Evolutionary conservation across 257 asterid species (phyloP), one percentile per base, ranked within the genome.

Genomic region (Solanum bukasovii): DNA sequence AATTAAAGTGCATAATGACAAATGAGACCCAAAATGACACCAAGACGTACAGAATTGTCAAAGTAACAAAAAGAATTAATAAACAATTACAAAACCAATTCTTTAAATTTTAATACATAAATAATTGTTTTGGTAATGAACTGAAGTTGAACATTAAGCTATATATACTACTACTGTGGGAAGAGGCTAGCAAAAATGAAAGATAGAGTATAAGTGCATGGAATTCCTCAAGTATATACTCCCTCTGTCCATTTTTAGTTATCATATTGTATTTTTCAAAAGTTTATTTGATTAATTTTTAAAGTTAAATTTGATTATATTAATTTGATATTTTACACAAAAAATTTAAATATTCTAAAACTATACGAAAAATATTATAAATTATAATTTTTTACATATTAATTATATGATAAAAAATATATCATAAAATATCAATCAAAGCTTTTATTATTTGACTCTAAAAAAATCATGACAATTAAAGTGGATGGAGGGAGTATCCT

Each of bases 381-480:
- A 49, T 49, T 49, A 1, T 5, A 49, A 14, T 0, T 14, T 46
- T 46, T 14, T 49, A 3, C 7, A 49, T 14, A 14, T 14, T 2
- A 14, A 49, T 9, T 40, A 40, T 49, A 49, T 49, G 7, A 14
- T 49, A 13, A 49, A 49, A 49, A 49, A 2, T 5, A 1, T 16
- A 52, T 52, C 1, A 2, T 2, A 52, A 52, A 52, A 5, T 52
- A 2, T 52, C 0, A 52, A 5, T 5, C 0, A 52, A 16, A 52
- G 0, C 0, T 52, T 0, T 52, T 52, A 52, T 52, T 52, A 52
- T 52, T 52, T 1, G 3, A 16, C 0, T 52, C 0, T 52, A 52
- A 52, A 5, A 49, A 52, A 52, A 16, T 1, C 1, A 52, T 52
- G 8, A 16, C 0, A 52, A 52, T 0, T 16, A 52, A 2, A 52